phyloP scores from a whole-genome alignment of 2,329 filamentous ascomycete species.

The Akanthomyces uredinophilus region DNA sequence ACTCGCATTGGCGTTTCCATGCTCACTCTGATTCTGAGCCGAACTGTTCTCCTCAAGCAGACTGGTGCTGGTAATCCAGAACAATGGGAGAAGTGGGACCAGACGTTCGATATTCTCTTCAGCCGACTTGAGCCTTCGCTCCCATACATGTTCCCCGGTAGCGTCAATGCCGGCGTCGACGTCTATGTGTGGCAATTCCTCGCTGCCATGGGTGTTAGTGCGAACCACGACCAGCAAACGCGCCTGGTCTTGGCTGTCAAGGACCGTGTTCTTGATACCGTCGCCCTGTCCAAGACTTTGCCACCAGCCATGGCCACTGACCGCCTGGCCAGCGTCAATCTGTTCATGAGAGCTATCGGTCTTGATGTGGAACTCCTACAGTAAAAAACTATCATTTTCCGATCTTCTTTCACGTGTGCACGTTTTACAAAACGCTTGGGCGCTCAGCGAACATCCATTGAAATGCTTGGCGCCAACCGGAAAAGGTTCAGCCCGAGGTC shows the following conservation, averaged over 20 bases:
- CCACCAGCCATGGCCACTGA: slow-evolving; percentile 79
- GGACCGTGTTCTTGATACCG: slow-evolving; percentile 95
- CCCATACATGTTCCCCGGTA: slow-evolving; percentile 81
- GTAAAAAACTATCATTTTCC: slow-evolving; percentile 21
- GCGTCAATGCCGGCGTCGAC: slow-evolving; percentile 86
- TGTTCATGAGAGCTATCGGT: slow-evolving; percentile 99
- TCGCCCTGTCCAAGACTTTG: slow-evolving; percentile 80
- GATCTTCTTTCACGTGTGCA: neutral
- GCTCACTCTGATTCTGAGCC: slow-evolving; percentile 88
- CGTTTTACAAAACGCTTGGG: neutral
- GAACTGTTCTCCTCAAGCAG: slow-evolving; percentile 89
- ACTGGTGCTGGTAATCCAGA: slow-evolving; percentile 63
- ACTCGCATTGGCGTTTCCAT: slow-evolving; percentile 86
- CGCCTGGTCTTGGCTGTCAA: slow-evolving; percentile 92
- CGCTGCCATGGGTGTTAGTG: slow-evolving; percentile 88
- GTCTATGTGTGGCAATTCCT: slow-evolving; percentile 98
- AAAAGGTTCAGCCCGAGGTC: neutral
- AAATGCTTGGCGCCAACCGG: neutral
- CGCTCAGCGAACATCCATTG: slow-evolving; percentile 5
- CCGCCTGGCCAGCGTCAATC: slow-evolving; percentile 85
- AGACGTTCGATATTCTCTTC: slow-evolving; percentile 81
- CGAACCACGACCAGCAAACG: slow-evolving; percentile 91
- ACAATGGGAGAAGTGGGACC: slow-evolving; percentile 77
- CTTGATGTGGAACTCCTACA: slow-evolving; percentile 78
- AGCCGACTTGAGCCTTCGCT: slow-evolving; percentile 79